Evolutionary conservation across 345 rosid species (phyloP).

Genomic region (Odontarrhena argentea): DNA sequence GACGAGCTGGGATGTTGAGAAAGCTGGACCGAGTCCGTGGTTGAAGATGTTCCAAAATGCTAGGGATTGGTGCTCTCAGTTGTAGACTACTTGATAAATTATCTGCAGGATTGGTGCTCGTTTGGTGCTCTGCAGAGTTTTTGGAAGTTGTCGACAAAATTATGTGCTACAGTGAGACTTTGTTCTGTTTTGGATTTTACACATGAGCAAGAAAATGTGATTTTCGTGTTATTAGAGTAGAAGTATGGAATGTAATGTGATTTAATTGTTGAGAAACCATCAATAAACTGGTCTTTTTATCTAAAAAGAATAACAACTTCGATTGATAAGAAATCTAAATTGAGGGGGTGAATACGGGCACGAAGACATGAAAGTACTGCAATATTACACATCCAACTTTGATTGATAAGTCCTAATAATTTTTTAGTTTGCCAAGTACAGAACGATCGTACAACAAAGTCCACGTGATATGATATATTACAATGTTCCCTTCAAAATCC

Average conservation of each 20-base stretch:
- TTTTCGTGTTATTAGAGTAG: background rate
- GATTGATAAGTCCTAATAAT: too few relatives aligned
- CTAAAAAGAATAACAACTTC: too few relatives aligned
- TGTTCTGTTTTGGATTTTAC: background rate
- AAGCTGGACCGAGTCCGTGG: constrained; percentile 95
- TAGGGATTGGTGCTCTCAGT: constrained; percentile 78
- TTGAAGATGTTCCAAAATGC: constrained; percentile 94
- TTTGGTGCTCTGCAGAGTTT: constrained; percentile 23
- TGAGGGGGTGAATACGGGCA: too few relatives aligned
- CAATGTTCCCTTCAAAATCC: too few relatives aligned
- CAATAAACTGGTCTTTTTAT: too few relatives aligned
- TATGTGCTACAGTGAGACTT: background rate
- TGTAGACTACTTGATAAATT: constrained; percentile 3
- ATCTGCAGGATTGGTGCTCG: constrained; percentile 22
- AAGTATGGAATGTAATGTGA: background rate
- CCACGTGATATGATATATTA: too few relatives aligned
- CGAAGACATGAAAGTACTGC: too few relatives aligned
- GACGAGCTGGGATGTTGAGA: constrained; percentile 73
- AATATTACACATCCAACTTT: too few relatives aligned
- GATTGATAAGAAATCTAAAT: too few relatives aligned
- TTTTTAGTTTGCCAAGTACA: too few relatives aligned
- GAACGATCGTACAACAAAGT: too few relatives aligned
- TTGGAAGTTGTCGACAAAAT: constrained; percentile 21
- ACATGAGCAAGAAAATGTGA: background rate
- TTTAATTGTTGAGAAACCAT: too few relatives aligned